These are phyloP conservation scores for Gossypium davidsonii DNA, from an alignment of 441 rosid genomes.

Conservation along the genomic window DNA sequence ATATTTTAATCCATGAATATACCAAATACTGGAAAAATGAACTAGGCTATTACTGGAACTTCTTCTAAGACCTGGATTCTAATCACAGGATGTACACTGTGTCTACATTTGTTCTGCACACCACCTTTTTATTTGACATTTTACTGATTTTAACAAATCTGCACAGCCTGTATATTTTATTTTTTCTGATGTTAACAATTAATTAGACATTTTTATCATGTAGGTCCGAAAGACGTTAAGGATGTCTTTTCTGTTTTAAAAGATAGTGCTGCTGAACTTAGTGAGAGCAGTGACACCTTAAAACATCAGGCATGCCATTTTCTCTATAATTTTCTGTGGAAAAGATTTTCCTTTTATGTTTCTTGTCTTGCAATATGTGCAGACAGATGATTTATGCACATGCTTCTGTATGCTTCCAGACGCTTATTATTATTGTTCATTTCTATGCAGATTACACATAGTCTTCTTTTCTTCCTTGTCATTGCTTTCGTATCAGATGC, in stretches of 20 bases:
- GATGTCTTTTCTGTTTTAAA: constrained; percentile 62
- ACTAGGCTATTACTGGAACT: not conserved
- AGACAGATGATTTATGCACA: not conserved
- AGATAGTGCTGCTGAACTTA: constrained; percentile 59
- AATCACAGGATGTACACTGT: not conserved
- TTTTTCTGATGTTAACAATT: not conserved
- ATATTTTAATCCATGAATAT: not conserved
- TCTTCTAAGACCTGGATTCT: not conserved
- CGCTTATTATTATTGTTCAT: constrained; percentile 7
- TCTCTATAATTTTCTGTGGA: not conserved
- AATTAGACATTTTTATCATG: constrained; percentile 7
- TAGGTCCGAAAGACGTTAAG: constrained; percentile 83
- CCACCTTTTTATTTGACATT: not conserved
- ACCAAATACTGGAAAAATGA: not conserved
- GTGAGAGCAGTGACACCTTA: constrained; percentile 44
- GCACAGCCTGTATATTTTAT: not conserved
- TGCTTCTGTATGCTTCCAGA: not conserved
- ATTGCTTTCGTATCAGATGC: constrained; percentile 89
- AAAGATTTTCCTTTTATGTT: constrained; percentile 1
- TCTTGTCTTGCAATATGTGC: not conserved
- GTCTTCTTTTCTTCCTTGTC: constrained; percentile 76
- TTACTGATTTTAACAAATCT: not conserved
- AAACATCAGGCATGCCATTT: constrained; percentile 62
- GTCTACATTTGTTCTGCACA: not conserved
- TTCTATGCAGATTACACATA: constrained; percentile 68